Base-by-base conservation (phyloP, 306 rosid genomes). In the Pterocarpus macrocarpus region DNA sequence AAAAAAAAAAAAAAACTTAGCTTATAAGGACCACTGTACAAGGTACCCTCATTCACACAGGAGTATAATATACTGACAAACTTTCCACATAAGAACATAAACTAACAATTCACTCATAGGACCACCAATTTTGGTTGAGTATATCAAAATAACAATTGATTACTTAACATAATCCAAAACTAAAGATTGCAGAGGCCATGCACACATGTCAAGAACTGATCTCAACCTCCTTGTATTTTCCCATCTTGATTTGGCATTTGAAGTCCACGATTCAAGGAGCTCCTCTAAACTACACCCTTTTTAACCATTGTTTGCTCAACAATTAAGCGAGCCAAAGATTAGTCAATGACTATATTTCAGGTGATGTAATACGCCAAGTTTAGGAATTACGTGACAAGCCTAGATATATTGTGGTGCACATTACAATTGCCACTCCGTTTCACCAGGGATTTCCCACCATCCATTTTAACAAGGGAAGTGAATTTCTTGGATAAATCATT, bases 391-490 rank as follows among this genome's bases (percentile, higher is more conserved):
- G 58, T 49, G n/a, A 62, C 33, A 67, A 36, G 30, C 30, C 1
- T 7, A 43, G 8, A 57, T 5, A 67, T 38, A 63, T 70, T 39
- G 71, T 69, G 53, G 81, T n/a, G 50, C 62, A 52, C 66, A 63
- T 65, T 67, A 79, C 69, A 17, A 43, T 2, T 69, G 11, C 57
- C 16, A 45, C 9, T 59, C 53, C 28, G 35, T 85, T 76, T 55
- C 33, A 65, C 35, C 22, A 41, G 32, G 74, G 47, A 43, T 43
- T 73, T 59, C 56, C 82, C 36, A 72, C 85, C 86, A 58, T 68
- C 76, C 83, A 43, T 88, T 75, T 78, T 70, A 59, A 16, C 57
- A 86, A 69, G 70, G 43, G 50, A 73, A 76, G 7, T 53, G 75
- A 83, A 68, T 9, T 73, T 7, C 32, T 55, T 61, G 36, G 61